Percentiles rank a stretch among this genome's conserved stretches.
phyloP scores from a whole-genome alignment of 2,329 filamentous ascomycete genomes.

The Alternaria metachromatica region DNA sequence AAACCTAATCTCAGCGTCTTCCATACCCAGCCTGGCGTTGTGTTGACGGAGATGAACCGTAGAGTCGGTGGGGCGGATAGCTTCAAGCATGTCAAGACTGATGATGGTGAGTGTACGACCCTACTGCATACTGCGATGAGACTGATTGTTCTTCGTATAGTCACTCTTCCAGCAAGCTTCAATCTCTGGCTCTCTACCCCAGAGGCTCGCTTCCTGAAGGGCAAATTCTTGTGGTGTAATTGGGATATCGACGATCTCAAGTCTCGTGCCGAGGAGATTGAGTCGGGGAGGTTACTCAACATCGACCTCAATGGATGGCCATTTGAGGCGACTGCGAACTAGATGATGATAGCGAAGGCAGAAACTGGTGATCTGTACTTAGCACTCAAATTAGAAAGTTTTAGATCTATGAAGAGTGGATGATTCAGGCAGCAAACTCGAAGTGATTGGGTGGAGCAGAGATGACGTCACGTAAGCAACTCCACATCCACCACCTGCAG shows the following conservation, averaged over 20 bases:
- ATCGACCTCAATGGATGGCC: slow-evolving; percentile 27
- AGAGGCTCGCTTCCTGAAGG: slow-evolving; percentile 26
- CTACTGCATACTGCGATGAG: neutral
- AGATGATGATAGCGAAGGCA: neutral
- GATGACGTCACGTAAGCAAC: neutral
- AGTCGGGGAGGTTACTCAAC: slow-evolving; percentile 29
- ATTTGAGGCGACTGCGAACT: slow-evolving; percentile 4
- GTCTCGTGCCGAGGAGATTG: slow-evolving; percentile 32
- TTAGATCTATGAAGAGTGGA: neutral
- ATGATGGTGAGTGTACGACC: neutral
- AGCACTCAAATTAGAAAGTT: no score
- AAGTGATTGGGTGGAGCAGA: neutral
- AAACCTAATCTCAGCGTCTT: slow-evolving; percentile 50
- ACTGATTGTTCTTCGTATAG: neutral
- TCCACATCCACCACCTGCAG: no score
- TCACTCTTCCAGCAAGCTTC: slow-evolving; percentile 22
- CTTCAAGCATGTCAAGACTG: slow-evolving; percentile 1
- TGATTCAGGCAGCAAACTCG: neutral
- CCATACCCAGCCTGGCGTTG: slow-evolving; percentile 52
- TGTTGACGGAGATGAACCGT: slow-evolving; percentile 22
- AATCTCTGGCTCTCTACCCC: slow-evolving; percentile 41
- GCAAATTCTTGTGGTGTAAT: slow-evolving; percentile 29
- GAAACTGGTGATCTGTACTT: neutral
- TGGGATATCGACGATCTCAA: slow-evolving; percentile 46
- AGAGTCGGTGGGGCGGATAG: neutral